phyloP scores from a whole-genome alignment of 805 yeast species.

The Candida fluviatilis region DNA sequence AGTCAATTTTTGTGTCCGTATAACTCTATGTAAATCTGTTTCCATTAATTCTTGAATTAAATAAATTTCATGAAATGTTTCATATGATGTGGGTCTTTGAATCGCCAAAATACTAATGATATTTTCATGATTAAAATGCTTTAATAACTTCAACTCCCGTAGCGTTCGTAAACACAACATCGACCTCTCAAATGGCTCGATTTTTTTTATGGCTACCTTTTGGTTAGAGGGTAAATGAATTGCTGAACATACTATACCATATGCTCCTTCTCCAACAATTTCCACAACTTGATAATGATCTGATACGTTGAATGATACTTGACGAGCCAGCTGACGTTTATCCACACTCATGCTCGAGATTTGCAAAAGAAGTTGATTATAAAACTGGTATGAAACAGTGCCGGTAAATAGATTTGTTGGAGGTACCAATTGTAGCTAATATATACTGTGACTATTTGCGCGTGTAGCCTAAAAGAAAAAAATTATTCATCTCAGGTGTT shows the following conservation, averaged over 20 bases:
- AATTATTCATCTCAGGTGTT: no score
- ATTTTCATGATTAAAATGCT: conserved; percentile 91
- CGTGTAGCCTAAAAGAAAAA: no score
- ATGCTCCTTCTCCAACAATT: conserved; percentile 93
- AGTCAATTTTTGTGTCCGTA: conserved; percentile 72
- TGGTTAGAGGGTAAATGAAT: conserved; percentile 80
- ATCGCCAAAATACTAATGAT: conserved; percentile 86
- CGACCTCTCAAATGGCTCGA: conserved; percentile 85
- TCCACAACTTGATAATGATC: conserved; percentile 82
- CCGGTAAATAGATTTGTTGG: no score
- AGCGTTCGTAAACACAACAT: conserved; percentile 86
- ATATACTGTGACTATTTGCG: no score
- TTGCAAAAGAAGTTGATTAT: no score
- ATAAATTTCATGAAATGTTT: conserved; percentile 80
- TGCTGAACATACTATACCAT: conserved; percentile 91
- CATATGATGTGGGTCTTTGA: conserved; percentile 75
- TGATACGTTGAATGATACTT: conserved; percentile 72
- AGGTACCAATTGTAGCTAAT: no score
- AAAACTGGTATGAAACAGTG: no score
- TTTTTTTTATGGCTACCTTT: conserved; percentile 92
- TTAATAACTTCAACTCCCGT: conserved; percentile 81
- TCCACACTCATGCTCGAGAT: conserved; percentile 1
- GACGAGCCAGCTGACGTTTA: conserved; percentile 11
- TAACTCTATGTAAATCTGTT: conserved; percentile 79
- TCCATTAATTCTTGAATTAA: conserved; percentile 86